Evolutionary conservation across 306 rosid species (phyloP).

Genomic region (Calophaca sinica): DNA sequence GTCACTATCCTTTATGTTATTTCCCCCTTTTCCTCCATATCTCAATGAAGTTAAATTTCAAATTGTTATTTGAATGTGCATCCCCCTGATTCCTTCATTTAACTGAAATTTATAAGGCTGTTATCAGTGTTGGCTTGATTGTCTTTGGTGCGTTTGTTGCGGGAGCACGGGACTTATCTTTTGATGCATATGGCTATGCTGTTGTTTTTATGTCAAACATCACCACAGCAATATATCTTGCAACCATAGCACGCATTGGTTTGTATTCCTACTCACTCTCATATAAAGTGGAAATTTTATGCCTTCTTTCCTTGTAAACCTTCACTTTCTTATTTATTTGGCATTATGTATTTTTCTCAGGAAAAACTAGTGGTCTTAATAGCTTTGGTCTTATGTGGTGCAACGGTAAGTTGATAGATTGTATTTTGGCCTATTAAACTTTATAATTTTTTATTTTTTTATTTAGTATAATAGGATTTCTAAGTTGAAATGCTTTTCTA

Average conservation of each 20-base stretch:
- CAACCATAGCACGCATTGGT: constrained; percentile 94
- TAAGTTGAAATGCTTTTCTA: constrained; percentile 27
- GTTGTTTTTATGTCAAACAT: constrained; percentile 89
- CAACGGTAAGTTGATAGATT: constrained; percentile 69
- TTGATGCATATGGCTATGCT: constrained; percentile 85
- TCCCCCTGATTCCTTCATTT: constrained; percentile 66
- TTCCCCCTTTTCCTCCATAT: constrained; percentile 23
- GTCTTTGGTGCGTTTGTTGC: constrained; percentile 93
- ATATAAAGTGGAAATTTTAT: constrained; percentile 25
- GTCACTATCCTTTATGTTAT: constrained; percentile 18
- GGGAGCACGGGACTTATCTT: constrained; percentile 91
- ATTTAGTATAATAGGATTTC: neutral
- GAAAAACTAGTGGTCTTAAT: constrained; percentile 95
- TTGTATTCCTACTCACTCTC: constrained; percentile 46
- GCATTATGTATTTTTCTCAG: constrained; percentile 54
- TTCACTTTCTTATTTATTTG: constrained; percentile 40
- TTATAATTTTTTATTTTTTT: neutral
- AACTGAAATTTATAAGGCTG: constrained; percentile 78
- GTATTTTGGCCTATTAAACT: constrained; percentile 28
- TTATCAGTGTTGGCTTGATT: constrained; percentile 96
- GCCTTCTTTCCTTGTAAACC: constrained; percentile 31
- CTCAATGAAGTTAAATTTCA: constrained; percentile 28
- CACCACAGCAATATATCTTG: constrained; percentile 91
- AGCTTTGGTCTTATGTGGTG: constrained; percentile 99
- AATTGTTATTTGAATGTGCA: constrained; percentile 43